Base-by-base conservation (phyloP, 208 protist genomes). In the Leishmania tropica region DNA sequence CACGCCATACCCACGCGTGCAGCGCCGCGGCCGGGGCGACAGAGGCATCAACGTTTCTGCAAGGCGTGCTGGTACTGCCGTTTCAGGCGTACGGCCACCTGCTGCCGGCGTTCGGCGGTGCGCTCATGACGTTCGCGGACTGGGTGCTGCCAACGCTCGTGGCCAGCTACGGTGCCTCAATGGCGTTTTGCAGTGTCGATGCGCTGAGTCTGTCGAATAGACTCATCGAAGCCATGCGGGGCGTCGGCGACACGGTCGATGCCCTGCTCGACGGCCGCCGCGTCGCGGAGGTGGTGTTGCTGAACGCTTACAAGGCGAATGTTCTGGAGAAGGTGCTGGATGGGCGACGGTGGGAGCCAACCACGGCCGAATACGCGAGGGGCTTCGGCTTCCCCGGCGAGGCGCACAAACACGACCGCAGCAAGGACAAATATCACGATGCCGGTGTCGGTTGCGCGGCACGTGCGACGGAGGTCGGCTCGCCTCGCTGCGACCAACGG, bases 231-330 rank as follows among this genome's bases (percentile, higher is more conserved):
- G 87, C 87, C 19, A 89, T 91, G 86, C 71, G 74, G 28, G 78
- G 83, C n/a, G 79, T 87, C 3, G 58, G 85, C 35, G 83, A 87
- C 58, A 71, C 84, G 11, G 73, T 94, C 24, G 80, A 86, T 58
- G 76, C 80, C 17, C 45, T 89, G 21, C n/a, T 85, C 1, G 93
- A 96, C 71, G 80, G 72, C 1, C 85, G 68, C 10, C 88, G 87
- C 17, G 86, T 96, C 31, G 67, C 79, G 56, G 93, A 95, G 68
- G 83, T 95, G 74, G 82, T 96, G 48, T 72, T 93, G 82, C 53
- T 84, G 58, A 94, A 96, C 77, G 93, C 88, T 8, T 92, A 96
- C 87, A 96, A 96, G 85, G 91, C 91, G 10, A 89, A 83, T 68
- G 83, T 92, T 45, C 81, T 96, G 35, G 87, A 91, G 70, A 81